Percentiles rank a stretch among this genome's conserved stretches.
These are phyloP conservation scores for Teratosphaeria gauchensis DNA, from an alignment of 2,329 filamentous ascomycete species.

Conservation along the genomic window DNA sequence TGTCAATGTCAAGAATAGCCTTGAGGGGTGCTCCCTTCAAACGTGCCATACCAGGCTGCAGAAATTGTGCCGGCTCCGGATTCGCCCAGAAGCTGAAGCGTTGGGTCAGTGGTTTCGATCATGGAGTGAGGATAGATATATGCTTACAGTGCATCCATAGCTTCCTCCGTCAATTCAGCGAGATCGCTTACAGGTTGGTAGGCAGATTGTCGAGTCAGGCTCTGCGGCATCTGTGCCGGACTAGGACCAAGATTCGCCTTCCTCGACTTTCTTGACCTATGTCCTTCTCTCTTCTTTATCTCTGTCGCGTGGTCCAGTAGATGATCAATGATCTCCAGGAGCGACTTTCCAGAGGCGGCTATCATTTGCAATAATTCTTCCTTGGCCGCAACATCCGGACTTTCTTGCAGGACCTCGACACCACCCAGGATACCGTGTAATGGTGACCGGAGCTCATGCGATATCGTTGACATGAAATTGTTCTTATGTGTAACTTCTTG, in stretches of 20 bases:
- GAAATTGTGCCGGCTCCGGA: background rate
- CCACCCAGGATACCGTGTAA: conserved; percentile 35
- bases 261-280: background rate
- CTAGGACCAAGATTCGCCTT: background rate
- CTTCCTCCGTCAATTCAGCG: background rate
- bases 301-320: background rate
- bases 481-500: background rate
- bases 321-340: background rate
- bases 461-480: conserved; percentile 38
- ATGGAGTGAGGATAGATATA: background rate
- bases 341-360: background rate
- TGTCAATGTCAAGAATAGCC: background rate
- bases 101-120: background rate
- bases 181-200: background rate
- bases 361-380: background rate
- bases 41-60: background rate
- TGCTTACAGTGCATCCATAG: background rate
- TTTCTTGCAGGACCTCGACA: conserved; percentile 26
- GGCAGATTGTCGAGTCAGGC: background rate
- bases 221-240: background rate
- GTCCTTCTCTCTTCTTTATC: background rate
- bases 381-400: background rate
- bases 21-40: background rate
- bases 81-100: background rate
- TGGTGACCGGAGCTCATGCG: conserved; percentile 42